phyloP scores from a whole-genome alignment of 768 basidiomycete genomes.

The Tulasnella sp. region DNA sequence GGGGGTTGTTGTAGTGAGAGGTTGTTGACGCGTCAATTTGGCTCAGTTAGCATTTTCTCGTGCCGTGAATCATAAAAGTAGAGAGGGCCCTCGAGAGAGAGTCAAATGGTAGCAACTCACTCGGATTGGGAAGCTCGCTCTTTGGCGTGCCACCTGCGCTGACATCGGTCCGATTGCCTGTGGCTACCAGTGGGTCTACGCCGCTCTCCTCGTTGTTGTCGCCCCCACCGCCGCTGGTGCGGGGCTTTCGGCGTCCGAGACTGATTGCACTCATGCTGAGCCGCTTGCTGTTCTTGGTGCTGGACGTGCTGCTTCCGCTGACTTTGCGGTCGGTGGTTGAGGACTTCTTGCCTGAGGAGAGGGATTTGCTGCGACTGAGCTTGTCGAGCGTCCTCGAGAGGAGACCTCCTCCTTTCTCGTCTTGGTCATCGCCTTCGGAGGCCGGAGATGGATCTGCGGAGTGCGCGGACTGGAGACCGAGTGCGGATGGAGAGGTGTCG shows the following conservation, averaged over 20 bases:
- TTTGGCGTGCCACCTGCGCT: background rate
- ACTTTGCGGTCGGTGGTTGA: background rate
- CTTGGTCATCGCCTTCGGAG: constrained; percentile 22
- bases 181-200: too few relatives aligned
- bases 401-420: background rate
- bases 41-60: background rate
- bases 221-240: background rate
- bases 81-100: background rate
- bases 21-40: background rate
- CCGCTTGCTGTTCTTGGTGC: background rate
- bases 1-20: background rate
- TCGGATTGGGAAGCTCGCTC: background rate
- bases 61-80: background rate
- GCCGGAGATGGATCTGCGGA: constrained; percentile 26
- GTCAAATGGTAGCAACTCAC: background rate
- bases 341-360: background rate
- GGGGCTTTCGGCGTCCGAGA: background rate
- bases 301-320: background rate
- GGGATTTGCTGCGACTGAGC: constrained; percentile 9
- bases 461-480: constrained; percentile 25
- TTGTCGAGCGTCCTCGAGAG: constrained; percentile 8
- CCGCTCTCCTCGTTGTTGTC: background rate
- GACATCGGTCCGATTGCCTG: background rate
- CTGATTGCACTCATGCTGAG: constrained; percentile 6
- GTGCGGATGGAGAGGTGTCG: constrained; percentile 15